Conservation (phyloP, 805 yeast species). For the Starmera caribaea region DNA sequence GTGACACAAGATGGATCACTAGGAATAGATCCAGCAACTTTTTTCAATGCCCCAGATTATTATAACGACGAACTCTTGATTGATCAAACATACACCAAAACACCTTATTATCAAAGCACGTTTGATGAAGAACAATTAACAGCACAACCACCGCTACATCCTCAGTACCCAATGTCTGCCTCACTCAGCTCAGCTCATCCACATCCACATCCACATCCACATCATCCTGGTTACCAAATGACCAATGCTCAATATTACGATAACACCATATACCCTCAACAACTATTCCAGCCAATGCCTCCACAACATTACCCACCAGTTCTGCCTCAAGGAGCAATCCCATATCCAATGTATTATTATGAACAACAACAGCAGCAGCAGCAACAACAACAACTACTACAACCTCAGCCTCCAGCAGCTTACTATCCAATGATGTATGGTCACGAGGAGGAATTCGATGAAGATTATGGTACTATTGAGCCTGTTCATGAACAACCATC, state of each 20-base stretch:
- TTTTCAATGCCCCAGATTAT: constrained; percentile 22
- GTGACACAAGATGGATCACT: constrained; percentile 3
- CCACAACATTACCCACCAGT: too few relatives aligned
- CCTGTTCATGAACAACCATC: constrained; percentile 2
- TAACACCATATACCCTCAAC: background rate
- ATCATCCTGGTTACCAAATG: constrained; percentile 6
- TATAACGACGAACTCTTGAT: constrained; percentile 38
- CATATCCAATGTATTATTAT: background rate
- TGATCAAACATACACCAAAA: constrained; percentile 40
- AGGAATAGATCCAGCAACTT: constrained; percentile 20
- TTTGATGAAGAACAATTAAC: constrained; percentile 6
- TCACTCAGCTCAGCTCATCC: constrained; percentile 1
- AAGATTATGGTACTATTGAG: constrained; percentile 5
- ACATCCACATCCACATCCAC: constrained; percentile 1
- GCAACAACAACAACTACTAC: background rate
- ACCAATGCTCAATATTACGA: constrained; percentile 20
- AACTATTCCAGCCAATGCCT: too few relatives aligned
- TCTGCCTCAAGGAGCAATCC: background rate
- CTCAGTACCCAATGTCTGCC: background rate
- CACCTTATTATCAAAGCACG: constrained; percentile 17
- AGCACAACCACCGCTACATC: background rate
- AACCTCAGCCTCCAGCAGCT: background rate
- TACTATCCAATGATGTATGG: constrained; percentile 2
- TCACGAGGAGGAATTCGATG: constrained; percentile 7
- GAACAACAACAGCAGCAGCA: constrained; percentile 3